Evolutionary conservation across 129 eudicot genomes (phyloP).

Genomic region (Mikania micrantha): DNA sequence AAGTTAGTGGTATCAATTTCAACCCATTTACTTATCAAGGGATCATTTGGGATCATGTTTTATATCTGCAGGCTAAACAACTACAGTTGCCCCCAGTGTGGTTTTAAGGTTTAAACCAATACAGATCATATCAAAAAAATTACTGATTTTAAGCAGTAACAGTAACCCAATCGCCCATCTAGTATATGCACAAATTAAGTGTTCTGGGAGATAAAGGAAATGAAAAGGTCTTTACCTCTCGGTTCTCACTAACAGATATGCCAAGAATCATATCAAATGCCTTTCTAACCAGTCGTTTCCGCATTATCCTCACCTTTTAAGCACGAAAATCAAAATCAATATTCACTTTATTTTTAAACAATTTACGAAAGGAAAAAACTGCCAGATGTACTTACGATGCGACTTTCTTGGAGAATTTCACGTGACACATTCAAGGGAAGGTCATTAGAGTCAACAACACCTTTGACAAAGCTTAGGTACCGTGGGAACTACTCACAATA

Average conservation of each 20-base stretch:
- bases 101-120: neutral
- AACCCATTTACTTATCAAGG: neutral
- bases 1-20: neutral
- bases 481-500: constrained; percentile 64
- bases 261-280: constrained; percentile 96
- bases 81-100: too few species aligned
- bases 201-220: neutral
- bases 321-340: neutral
- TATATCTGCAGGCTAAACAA: neutral
- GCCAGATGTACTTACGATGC: constrained; percentile 59
- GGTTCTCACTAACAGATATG: constrained; percentile 74
- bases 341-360: neutral
- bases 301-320: constrained; percentile 82
- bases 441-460: constrained; percentile 93
- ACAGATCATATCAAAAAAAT: neutral
- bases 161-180: neutral
- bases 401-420: constrained; percentile 94
- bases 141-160: neutral
- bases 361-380: neutral
- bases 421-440: constrained; percentile 96
- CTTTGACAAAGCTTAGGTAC: constrained; percentile 83
- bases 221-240: constrained; percentile 43
- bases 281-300: constrained; percentile 82
- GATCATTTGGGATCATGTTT: neutral
- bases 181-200: neutral